A percentile compares a stretch with the other conserved stretches of the same genome.
Evolutionary conservation across 306 rosid species (phyloP).

Genomic region (Vigna unguiculata): DNA sequence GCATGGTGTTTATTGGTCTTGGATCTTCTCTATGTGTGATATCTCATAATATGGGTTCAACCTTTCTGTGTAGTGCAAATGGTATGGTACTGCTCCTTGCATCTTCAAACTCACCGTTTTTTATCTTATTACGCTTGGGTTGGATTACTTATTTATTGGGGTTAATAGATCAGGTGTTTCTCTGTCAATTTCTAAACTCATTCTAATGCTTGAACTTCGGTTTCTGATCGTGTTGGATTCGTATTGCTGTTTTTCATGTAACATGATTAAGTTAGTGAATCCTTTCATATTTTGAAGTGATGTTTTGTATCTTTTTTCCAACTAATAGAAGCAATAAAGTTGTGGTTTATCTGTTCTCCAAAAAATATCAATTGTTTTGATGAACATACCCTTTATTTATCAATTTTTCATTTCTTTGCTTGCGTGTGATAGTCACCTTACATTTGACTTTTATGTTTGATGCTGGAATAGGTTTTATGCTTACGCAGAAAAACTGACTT

Average conservation of each 20-base stretch:
- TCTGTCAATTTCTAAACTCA: background rate
- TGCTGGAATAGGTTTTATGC: conserved; percentile 22
- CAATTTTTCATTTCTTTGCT: background rate
- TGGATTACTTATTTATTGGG: conserved; percentile 19
- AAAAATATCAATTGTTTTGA: conserved; percentile 6
- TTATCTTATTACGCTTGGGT: background rate
- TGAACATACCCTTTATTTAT: conserved; percentile 7
- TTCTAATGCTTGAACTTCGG: conserved; percentile 33
- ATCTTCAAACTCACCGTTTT: conserved; percentile 11
- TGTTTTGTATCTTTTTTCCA: background rate
- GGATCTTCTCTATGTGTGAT: conserved; percentile 37
- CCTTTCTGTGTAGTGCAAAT: conserved; percentile 49
- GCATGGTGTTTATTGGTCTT: conserved; percentile 45
- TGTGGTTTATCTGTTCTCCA: conserved; percentile 27
- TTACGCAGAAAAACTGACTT: conserved; percentile 13
- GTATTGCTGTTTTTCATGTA: conserved; percentile 34
- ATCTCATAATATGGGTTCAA: conserved; percentile 32
- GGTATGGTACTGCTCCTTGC: conserved; percentile 57
- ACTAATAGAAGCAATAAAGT: conserved; percentile 16
- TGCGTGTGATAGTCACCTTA: conserved; percentile 19
- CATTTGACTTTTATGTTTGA: conserved; percentile 21
- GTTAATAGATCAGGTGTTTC: conserved; percentile 6
- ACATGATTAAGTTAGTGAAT: background rate
- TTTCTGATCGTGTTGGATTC: conserved; percentile 34
- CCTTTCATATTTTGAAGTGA: background rate